Percentiles rank a stretch among this genome's conserved stretches.
Evolutionary conservation across 345 rosid species (phyloP).

Genomic region (Physaria fendleri): DNA sequence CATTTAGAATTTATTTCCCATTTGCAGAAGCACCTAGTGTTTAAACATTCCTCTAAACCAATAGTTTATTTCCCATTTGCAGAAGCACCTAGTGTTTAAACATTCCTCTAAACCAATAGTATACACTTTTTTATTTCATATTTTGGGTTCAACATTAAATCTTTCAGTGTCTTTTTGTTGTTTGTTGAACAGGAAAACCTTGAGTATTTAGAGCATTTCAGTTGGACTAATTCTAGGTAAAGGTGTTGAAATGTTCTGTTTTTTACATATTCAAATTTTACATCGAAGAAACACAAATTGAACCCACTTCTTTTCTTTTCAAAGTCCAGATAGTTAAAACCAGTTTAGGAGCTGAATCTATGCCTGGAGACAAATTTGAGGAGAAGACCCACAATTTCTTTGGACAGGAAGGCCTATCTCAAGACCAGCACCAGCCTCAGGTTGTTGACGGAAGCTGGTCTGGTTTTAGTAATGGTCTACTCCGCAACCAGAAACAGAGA

Average conservation of each 20-base stretch:
- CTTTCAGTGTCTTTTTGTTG: background rate
- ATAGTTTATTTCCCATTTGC: background rate
- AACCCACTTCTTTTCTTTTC: constrained; percentile 19
- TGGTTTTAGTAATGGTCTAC: constrained; percentile 47
- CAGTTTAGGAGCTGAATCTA: constrained; percentile 46
- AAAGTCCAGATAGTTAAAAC: constrained; percentile 25
- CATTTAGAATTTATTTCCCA: background rate
- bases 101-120: background rate
- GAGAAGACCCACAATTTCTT: constrained; percentile 87
- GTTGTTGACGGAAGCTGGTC: constrained; percentile 61
- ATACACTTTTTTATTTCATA: background rate
- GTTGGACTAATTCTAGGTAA: constrained; percentile 27
- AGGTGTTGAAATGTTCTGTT: constrained; percentile 20
- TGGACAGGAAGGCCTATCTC: constrained; percentile 64
- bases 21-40: background rate
- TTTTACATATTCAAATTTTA: background rate
- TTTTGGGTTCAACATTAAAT: background rate
- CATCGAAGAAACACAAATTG: constrained; percentile 9
- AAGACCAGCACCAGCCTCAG: constrained; percentile 58
- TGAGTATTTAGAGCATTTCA: constrained; percentile 10
- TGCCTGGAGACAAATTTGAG: constrained; percentile 97
- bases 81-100: background rate
- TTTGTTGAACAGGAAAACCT: constrained; percentile 6
- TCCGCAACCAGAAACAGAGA: constrained; percentile 56
- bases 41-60: background rate